Conservation (phyloP, 1,284 basidiomycete genomes). For the Cryptococcus neoformans region DNA sequence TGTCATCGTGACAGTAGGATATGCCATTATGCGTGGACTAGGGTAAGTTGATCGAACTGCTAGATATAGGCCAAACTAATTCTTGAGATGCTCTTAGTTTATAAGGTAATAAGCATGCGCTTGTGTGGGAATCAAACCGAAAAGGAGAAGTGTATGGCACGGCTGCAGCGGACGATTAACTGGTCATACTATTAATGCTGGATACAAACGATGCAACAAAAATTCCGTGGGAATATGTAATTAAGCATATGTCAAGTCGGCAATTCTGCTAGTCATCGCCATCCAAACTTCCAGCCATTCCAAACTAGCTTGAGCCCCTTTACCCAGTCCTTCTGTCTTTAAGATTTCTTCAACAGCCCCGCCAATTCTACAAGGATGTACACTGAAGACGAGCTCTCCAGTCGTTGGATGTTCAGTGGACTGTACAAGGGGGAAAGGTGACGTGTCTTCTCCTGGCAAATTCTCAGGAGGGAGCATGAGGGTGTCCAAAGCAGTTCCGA, state of each 20-base stretch:
- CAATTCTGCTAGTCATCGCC: conserved; percentile 29
- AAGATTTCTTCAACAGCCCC: conserved; percentile 28
- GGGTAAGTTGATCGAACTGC: conserved; percentile 12
- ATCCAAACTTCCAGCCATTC: conserved; percentile 40
- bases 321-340: neutral
- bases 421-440: conserved; percentile 33
- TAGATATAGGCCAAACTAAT: neutral
- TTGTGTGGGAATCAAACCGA: too few species aligned
- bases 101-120: conserved; percentile 1
- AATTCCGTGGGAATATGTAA: neutral
- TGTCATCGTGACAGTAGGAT: conserved; percentile 79
- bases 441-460: neutral
- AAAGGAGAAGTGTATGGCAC: too few species aligned
- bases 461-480: conserved; percentile 14
- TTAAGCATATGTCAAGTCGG: conserved; percentile 21
- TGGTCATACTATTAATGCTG: too few species aligned
- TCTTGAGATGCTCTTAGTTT: neutral
- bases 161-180: too few species aligned
- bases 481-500: conserved; percentile 8
- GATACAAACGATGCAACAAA: too few species aligned
- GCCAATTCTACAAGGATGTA: conserved; percentile 33
- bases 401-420: conserved; percentile 31
- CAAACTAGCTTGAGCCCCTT: conserved; percentile 2
- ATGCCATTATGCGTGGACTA: conserved; percentile 54
- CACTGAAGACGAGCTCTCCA: conserved; percentile 23